Evolutionary conservation across 2,329 filamentous ascomycete genomes (phyloP).

Genomic region (Diaporthe sp.): DNA sequence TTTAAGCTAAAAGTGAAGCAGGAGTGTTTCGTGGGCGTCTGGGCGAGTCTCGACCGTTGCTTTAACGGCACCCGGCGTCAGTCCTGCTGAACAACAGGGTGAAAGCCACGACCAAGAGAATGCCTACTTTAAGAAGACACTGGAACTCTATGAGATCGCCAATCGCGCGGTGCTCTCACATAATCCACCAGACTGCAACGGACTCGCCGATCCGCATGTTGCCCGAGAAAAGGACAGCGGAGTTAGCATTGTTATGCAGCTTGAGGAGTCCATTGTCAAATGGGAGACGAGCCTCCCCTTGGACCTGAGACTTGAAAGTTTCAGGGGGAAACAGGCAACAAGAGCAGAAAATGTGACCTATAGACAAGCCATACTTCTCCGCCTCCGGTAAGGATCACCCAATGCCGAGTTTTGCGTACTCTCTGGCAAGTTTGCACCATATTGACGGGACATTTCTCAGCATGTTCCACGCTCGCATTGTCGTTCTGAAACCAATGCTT

Average conservation of each 20-base stretch:
- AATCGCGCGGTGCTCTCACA: conserved; percentile 36
- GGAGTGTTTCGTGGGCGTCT: background rate
- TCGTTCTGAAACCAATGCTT: conserved; percentile 35
- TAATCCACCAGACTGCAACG: conserved; percentile 16
- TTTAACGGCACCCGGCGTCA: background rate
- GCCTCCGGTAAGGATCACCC: conserved; percentile 22
- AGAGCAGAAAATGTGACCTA: background rate
- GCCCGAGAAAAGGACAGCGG: background rate
- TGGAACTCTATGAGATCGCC: conserved; percentile 56
- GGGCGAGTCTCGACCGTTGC: background rate
- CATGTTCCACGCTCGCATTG: conserved; percentile 36
- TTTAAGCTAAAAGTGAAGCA: background rate
- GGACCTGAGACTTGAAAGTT: background rate
- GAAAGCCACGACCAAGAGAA: background rate
- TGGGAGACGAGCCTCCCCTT: conserved; percentile 8
- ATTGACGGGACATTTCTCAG: conserved; percentile 1
- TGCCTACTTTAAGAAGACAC: background rate
- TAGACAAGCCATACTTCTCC: conserved; percentile 4
- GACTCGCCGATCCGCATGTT: background rate
- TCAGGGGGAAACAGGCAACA: background rate
- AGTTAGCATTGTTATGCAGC: background rate
- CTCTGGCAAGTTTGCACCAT: background rate
- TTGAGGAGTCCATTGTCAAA: conserved; percentile 13
- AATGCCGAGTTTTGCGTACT: background rate
- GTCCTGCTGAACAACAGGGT: background rate